Percentiles rank a stretch among this genome's conserved stretches.
These are phyloP conservation scores for Termitomyces sp. DNA, from an alignment of 768 basidiomycete genomes.

Conservation along the genomic window DNA sequence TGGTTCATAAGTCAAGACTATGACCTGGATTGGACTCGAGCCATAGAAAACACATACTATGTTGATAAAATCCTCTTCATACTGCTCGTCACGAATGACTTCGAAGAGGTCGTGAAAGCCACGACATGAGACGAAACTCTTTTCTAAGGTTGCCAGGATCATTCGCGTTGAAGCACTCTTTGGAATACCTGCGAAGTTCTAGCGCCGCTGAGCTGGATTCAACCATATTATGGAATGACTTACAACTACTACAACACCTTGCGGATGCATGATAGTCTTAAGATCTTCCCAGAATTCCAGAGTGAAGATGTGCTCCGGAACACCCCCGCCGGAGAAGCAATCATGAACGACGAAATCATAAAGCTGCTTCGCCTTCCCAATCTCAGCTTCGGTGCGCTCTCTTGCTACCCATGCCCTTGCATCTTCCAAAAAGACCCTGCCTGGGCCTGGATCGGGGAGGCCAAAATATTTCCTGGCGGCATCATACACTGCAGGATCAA, in stretches of 20 bases:
- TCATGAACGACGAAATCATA: conserved; percentile 85
- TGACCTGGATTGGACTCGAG: not conserved
- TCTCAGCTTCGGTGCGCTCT: conserved; percentile 23
- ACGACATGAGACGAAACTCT: conserved; percentile 73
- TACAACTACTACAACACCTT: conserved; percentile 81
- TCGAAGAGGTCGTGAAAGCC: conserved; percentile 71
- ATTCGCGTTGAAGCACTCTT: conserved; percentile 57
- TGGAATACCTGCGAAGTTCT: conserved; percentile 85
- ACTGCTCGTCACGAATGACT: conserved; percentile 38
- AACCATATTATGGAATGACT: conserved; percentile 18
- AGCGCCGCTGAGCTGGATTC: not conserved
- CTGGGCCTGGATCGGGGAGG: conserved; percentile 56
- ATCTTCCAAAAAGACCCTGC: conserved; percentile 69
- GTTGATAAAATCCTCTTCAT: conserved; percentile 57
- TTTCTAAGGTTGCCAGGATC: conserved; percentile 63
- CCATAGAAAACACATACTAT: conserved; percentile 43
- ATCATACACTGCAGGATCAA: conserved; percentile 85
- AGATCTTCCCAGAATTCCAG: conserved; percentile 78
- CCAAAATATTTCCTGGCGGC: conserved; percentile 79
- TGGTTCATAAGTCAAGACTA: not conserved
- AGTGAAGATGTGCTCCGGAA: conserved; percentile 83
- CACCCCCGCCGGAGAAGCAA: conserved; percentile 91
- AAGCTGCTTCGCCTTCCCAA: conserved; percentile 23
- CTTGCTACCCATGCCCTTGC: conserved; percentile 66
- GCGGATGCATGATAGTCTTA: conserved; percentile 53